phyloP scores from a whole-genome alignment of 768 basidiomycete genomes.

The Naganishia onofrii region DNA sequence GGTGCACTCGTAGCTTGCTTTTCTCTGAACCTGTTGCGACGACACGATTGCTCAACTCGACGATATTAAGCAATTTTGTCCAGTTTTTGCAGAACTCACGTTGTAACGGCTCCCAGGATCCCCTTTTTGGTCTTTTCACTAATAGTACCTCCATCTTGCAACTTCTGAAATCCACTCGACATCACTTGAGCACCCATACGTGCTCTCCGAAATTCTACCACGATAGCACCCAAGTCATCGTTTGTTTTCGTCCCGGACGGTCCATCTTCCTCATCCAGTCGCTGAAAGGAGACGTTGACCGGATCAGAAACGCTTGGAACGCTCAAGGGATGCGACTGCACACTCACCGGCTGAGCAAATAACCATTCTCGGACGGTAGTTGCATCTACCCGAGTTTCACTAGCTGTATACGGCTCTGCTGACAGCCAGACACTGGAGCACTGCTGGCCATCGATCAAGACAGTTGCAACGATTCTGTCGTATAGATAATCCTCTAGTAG shows the following conservation, averaged over 20 bases:
- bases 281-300: not conserved
- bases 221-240: slow-evolving; percentile 1
- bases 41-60: not conserved
- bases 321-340: no score
- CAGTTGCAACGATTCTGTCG: not conserved
- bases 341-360: slow-evolving; percentile 3
- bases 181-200: not conserved
- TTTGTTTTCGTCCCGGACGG: not conserved
- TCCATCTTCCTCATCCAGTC: slow-evolving; percentile 3
- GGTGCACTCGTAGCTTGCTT: not conserved
- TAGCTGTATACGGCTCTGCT: not conserved
- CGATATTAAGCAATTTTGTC: not conserved
- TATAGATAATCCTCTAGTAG: not conserved
- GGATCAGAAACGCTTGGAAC: not conserved
- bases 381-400: not conserved
- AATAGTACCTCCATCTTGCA: not conserved
- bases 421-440: slow-evolving; percentile 5
- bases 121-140: slow-evolving; percentile 20
- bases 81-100: not conserved
- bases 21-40: not conserved
- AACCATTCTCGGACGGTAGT: slow-evolving; percentile 3
- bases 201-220: not conserved
- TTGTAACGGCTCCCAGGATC: slow-evolving; percentile 7
- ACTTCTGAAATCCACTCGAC: not conserved
- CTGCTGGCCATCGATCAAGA: slow-evolving; percentile 5